Evolutionary conservation across 495 filamentous ascomycete species (phyloP).

Genomic region (Aspergillus saccharolyticus): DNA sequence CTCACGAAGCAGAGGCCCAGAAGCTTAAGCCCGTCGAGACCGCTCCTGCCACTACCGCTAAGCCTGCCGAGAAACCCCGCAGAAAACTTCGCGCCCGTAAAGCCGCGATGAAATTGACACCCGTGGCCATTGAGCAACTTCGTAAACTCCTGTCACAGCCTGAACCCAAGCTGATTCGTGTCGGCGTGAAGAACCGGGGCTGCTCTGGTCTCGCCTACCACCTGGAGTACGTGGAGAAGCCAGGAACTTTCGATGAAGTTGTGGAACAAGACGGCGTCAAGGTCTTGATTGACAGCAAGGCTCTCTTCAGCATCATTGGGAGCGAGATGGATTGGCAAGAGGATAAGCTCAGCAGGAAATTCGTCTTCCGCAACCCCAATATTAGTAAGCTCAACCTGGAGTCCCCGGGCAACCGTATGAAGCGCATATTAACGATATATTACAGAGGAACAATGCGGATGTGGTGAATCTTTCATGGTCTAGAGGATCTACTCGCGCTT

Average conservation of each 20-base stretch:
- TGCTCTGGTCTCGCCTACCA: constrained; percentile 95
- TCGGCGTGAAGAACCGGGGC: constrained; percentile 92
- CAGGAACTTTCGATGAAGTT: constrained; percentile 80
- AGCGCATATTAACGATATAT: constrained; percentile 29
- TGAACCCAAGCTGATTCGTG: constrained; percentile 83
- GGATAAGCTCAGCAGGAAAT: constrained; percentile 82
- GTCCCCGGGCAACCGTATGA: neutral
- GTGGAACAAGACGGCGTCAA: constrained; percentile 96
- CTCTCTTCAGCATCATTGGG: constrained; percentile 94
- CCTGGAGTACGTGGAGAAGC: constrained; percentile 89
- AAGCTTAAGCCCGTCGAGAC: constrained; percentile 41
- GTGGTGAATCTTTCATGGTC: constrained; percentile 96
- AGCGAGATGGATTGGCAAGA: constrained; percentile 99
- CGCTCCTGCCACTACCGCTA: constrained; percentile 31
- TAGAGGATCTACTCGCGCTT: constrained; percentile 20
- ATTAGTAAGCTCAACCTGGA: constrained; percentile 67
- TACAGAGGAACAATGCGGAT: constrained; percentile 92
- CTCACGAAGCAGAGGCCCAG: constrained; percentile 63
- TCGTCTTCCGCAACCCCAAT: constrained; percentile 95
- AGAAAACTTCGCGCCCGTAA: constrained; percentile 77
- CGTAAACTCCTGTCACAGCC: constrained; percentile 70
- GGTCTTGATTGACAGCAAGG: constrained; percentile 94
- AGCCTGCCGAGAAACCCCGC: constrained; percentile 42
- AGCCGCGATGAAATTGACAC: constrained; percentile 82
- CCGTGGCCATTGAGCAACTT: constrained; percentile 70